phyloP scores from a whole-genome alignment of 169 alveolate genomes.

The Plasmodium fragile region DNA sequence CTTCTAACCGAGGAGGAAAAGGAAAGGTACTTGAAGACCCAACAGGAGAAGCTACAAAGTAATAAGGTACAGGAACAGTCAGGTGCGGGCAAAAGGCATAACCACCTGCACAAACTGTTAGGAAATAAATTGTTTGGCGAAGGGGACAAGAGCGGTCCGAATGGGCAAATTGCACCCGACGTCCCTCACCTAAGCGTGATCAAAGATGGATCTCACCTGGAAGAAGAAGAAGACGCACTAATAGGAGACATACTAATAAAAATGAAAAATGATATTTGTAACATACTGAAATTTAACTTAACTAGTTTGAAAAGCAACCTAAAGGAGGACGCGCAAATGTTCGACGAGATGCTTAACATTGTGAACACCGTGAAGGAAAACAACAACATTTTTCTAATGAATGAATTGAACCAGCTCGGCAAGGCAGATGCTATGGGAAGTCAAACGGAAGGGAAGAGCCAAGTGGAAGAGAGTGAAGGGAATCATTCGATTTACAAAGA shows the following conservation, averaged over 20 bases:
- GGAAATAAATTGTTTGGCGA: neutral
- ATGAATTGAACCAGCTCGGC: neutral
- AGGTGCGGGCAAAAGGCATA: neutral
- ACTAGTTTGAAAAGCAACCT: constrained; percentile 5
- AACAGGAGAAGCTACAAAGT: neutral
- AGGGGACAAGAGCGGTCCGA: neutral
- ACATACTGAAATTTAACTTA: constrained; percentile 33
- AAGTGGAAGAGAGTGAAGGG: neutral
- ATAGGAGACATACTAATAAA: constrained; percentile 56
- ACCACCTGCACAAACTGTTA: neutral
- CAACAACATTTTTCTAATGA: constrained; percentile 39
- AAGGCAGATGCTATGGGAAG: neutral
- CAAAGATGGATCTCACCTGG: constrained; percentile 2
- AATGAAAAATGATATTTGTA: constrained; percentile 62
- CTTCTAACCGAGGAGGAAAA: constrained; percentile 38
- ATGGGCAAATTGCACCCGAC: neutral
- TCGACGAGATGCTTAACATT: constrained; percentile 25
- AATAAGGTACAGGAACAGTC: neutral
- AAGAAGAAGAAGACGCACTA: constrained; percentile 47
- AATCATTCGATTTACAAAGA: neutral
- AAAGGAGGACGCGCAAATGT: neutral
- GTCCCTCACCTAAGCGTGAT: neutral
- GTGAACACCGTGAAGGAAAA: constrained; percentile 49
- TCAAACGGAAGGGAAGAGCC: neutral
- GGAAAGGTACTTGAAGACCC: neutral